These are phyloP conservation scores for Erythrophleum ivorense DNA, from an alignment of 331 rosid genomes.

Conservation along the genomic window DNA sequence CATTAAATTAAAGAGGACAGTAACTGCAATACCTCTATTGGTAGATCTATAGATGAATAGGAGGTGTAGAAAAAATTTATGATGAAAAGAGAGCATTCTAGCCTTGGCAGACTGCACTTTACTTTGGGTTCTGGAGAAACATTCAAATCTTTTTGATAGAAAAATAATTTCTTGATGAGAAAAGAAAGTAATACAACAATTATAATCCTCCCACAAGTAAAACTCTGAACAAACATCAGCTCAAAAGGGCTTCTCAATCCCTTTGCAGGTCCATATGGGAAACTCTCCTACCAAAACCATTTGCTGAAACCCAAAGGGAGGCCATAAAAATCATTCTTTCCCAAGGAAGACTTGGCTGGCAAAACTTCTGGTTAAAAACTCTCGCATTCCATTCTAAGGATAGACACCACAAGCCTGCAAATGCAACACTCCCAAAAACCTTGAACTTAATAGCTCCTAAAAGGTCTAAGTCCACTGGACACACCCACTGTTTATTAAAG, in stretches of 20 bases:
- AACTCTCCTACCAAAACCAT: background rate
- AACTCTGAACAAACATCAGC: background rate
- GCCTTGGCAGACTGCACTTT: background rate
- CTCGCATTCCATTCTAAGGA: background rate
- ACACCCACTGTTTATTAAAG: background rate
- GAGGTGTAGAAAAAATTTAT: background rate
- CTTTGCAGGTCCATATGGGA: background rate
- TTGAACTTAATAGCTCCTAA: background rate
- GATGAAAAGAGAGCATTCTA: background rate
- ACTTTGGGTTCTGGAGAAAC: background rate
- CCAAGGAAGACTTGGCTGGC: background rate
- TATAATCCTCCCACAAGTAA: background rate
- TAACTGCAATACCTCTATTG: background rate
- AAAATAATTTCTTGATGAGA: background rate
- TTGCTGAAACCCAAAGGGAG: background rate
- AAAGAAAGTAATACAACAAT: background rate
- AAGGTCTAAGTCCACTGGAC: background rate
- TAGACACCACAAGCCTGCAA: background rate
- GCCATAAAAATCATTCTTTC: background rate
- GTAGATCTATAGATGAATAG: background rate
- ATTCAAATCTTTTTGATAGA: background rate
- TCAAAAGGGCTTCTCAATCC: background rate
- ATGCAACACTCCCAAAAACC: background rate
- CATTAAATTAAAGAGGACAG: constrained; percentile 10
- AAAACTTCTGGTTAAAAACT: background rate